Conservation (phyloP, 2,329 filamentous ascomycete genomes). For the Amauroascus niger region DNA sequence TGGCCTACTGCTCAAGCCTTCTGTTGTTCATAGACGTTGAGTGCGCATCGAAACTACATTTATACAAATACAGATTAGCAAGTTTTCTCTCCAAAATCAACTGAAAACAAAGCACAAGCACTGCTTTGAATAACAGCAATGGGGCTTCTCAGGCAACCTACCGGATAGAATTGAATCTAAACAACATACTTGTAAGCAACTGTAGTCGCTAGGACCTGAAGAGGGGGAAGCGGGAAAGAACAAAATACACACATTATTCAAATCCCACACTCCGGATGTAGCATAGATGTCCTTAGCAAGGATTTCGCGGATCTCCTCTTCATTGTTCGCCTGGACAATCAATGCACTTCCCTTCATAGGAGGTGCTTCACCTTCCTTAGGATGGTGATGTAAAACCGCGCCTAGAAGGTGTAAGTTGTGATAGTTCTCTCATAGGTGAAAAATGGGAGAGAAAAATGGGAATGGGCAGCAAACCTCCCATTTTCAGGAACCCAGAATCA, state of each 20-base stretch:
- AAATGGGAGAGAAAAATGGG: neutral
- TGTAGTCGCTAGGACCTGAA: neutral
- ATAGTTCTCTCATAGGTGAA: neutral
- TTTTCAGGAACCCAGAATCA: constrained; percentile 50
- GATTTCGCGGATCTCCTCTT: constrained; percentile 58
- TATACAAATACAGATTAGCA: neutral
- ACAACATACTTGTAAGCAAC: constrained; percentile 3
- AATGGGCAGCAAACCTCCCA: constrained; percentile 47
- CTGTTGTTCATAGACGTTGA: constrained; percentile 6
- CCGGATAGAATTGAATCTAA: constrained; percentile 15
- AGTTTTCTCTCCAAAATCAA: neutral
- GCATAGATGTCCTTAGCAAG: constrained; percentile 66
- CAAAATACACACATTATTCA: constrained; percentile 47
- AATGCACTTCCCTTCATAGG: constrained; percentile 66
- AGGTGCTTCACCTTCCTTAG: constrained; percentile 51
- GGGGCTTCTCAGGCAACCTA: neutral
- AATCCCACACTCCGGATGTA: constrained; percentile 67
- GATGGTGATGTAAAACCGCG: constrained; percentile 56
- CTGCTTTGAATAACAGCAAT: neutral
- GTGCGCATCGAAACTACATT: constrained; percentile 14
- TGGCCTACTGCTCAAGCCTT: neutral
- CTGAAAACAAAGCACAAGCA: neutral
- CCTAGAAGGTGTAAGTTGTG: constrained; percentile 36
- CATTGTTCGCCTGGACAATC: constrained; percentile 55
- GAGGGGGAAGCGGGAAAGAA: neutral